Evolutionary conservation across 139 green algal genomes (phyloP).

Genomic region (Chlamydomonas applanata): DNA sequence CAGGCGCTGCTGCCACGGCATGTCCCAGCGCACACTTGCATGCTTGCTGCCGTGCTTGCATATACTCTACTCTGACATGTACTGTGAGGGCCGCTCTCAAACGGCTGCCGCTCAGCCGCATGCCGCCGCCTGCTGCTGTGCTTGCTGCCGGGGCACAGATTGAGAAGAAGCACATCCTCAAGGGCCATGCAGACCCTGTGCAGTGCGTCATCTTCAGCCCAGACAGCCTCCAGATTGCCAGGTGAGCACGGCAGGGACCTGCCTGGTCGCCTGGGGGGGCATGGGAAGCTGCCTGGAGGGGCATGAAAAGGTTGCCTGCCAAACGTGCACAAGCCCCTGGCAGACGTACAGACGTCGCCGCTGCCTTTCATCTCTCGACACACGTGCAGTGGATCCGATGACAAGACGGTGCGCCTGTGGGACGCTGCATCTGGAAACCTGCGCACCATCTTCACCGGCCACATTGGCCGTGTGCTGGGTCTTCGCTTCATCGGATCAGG

Average conservation of each 20-base stretch:
- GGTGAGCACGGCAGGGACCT: not conserved
- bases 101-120: too few relatives aligned
- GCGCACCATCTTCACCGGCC: constrained; percentile 42
- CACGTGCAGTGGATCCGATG: constrained; percentile 25
- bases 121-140: too few relatives aligned
- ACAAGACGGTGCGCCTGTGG: constrained; percentile 47
- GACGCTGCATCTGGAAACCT: constrained; percentile 32
- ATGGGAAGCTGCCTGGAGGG: not conserved
- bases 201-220: constrained; percentile 35
- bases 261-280: not conserved
- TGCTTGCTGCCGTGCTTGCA: too few relatives aligned
- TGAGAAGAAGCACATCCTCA: constrained; percentile 42
- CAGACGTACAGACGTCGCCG: not conserved
- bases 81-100: too few relatives aligned
- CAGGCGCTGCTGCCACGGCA: too few relatives aligned
- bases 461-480: constrained; percentile 31
- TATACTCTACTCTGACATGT: too few relatives aligned
- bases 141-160: too few relatives aligned
- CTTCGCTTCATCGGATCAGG: constrained; percentile 38
- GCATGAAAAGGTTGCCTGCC: not conserved
- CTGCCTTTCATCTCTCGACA: not conserved
- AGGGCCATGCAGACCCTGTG: constrained; percentile 37
- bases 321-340: not conserved
- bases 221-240: constrained; percentile 31
- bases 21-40: too few relatives aligned